Evolutionary conservation across 2,329 filamentous ascomycete species (phyloP), one percentile per base, ranked within the genome.

Genomic region (Sphaerostilbella broomeana): DNA sequence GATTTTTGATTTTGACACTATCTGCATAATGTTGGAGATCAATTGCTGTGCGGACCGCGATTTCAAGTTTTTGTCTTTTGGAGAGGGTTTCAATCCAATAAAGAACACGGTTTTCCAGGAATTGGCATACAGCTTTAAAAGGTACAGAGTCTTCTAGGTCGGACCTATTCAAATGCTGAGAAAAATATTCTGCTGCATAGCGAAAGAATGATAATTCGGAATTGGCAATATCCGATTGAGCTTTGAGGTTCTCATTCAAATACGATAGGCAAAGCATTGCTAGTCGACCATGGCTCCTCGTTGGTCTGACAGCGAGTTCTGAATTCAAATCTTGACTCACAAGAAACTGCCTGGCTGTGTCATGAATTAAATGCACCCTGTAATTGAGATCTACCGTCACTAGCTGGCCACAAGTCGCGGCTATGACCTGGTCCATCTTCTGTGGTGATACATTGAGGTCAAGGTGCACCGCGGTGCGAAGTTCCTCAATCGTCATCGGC

Each of bases 1-100:
- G n/a, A n/a, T n/a, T 25, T 25, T 8, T 25, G 12, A 9, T 8
- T 25, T 25, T 25, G 12, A 12, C 8, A 12, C 22, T 9, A 3
- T 25, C 22, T 25, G 22, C 22, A 25, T 25, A 25, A 8, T 8
- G 4, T 8, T 25, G 24, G 4, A 42, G 8, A 18, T 34, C 25
- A 16, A 25, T 29, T 4, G 40, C 33, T 12, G 29, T 16, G 11
- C 28, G 22, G 10, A 15, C 21, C 2, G 27, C 28, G 19, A 8
- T 9, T 4, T 16, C 8, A 11, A 34, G 17, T 13, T 39, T 15
- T 10, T 30, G 20, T 12, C 26, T 9, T 17, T 24, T 25, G 2
- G 40, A 28, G 16, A 42, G 6, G 18, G 18, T 12, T 21, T 42
- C 40, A 17, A 38, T 34, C 40, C 40, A 38, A 12, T 18, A 16